These are phyloP conservation scores for Populus tremula DNA, from an alignment of 345 rosid genomes.

Conservation along the genomic window DNA sequence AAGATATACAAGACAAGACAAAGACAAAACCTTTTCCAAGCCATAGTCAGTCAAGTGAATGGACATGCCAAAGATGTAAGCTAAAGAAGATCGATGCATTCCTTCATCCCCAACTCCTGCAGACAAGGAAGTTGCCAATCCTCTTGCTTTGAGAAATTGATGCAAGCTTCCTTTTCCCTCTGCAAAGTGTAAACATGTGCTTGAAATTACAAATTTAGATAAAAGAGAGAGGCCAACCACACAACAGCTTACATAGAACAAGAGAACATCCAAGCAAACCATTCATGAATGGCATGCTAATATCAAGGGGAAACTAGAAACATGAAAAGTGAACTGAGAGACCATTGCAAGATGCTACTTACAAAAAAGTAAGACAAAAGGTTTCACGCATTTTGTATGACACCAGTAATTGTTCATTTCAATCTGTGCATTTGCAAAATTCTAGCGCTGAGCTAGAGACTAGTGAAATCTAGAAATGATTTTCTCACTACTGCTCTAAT, in stretches of 20 bases:
- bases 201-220: conserved; percentile 10
- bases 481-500: neutral
- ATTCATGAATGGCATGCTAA: neutral
- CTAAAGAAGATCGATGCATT: conserved; percentile 76
- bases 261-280: neutral
- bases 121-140: conserved; percentile 81
- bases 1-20: neutral
- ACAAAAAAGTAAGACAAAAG: neutral
- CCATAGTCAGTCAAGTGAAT: conserved; percentile 89
- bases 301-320: neutral
- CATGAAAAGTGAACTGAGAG: neutral
- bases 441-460: neutral
- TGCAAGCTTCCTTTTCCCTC: conserved; percentile 98
- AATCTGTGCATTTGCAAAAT: no score
- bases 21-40: conserved; percentile 60
- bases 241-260: conserved; percentile 2
- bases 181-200: conserved; percentile 32
- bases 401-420: neutral
- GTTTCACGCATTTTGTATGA: neutral
- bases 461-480: neutral
- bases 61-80: conserved; percentile 83
- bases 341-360: neutral
- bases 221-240: conserved; percentile 7
- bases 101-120: conserved; percentile 98
- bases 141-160: conserved; percentile 74